These are phyloP conservation scores for Trichoderma cornu-damae DNA, from an alignment of 2,329 filamentous ascomycete genomes.

Conservation along the genomic window DNA sequence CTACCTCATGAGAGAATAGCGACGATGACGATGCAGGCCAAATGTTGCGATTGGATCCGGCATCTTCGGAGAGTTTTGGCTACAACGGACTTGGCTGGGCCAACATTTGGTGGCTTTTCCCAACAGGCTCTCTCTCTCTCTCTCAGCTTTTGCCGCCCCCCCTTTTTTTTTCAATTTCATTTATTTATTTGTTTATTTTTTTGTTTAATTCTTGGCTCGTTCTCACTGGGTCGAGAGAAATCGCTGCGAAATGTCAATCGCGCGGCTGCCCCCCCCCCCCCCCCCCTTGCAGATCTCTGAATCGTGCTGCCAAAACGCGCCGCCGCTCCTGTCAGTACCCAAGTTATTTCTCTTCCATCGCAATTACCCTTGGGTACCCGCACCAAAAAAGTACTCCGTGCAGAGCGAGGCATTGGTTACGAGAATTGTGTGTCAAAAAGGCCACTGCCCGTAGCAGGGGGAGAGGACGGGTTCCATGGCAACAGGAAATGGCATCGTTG, in stretches of 20 bases:
- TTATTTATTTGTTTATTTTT: too few species aligned
- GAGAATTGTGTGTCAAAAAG: too few species aligned
- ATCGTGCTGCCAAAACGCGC: neutral
- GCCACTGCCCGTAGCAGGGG: too few species aligned
- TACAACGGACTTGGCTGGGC: too few species aligned
- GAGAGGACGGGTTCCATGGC: too few species aligned
- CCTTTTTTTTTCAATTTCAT: too few species aligned
- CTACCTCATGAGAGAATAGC: neutral
- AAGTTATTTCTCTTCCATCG: too few species aligned
- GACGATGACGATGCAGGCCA: neutral
- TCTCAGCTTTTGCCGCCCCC: neutral
- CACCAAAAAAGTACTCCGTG: too few species aligned
- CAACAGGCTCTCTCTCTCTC: neutral
- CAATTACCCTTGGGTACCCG: too few species aligned
- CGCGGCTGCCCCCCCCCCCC: constrained; percentile 4
- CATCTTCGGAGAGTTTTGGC: constrained; percentile 14
- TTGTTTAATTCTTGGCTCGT: too few species aligned
- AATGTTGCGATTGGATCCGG: neutral
- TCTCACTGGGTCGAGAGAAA: neutral
- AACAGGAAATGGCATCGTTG: too few species aligned
- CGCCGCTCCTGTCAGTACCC: neutral
- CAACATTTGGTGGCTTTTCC: neutral
- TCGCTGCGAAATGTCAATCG: constrained; percentile 5
- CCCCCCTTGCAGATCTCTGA: constrained; percentile 9
- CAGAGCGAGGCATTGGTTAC: too few species aligned